Conservation (phyloP, 1,284 basidiomycete species). For the Irpex lacteus region DNA sequence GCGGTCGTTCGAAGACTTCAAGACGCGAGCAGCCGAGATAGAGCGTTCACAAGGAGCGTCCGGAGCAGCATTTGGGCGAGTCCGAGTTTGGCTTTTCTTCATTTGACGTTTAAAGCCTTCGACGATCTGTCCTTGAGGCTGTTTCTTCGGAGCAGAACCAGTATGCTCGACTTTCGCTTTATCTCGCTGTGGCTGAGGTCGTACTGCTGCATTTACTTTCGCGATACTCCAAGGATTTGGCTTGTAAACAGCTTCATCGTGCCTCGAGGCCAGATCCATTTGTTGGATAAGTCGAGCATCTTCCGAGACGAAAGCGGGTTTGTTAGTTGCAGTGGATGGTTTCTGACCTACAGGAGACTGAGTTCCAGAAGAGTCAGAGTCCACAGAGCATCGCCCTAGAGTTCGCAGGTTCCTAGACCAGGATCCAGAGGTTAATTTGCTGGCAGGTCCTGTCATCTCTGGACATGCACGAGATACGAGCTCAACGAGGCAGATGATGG, state of each 20-base stretch:
- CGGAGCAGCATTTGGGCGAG: not conserved
- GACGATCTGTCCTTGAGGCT: slow-evolving; percentile 20
- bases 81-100: slow-evolving; percentile 4
- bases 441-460: not conserved
- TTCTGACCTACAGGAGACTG: not conserved
- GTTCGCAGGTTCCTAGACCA: slow-evolving; percentile 14
- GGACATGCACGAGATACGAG: not conserved
- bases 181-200: slow-evolving; percentile 24
- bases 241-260: slow-evolving; percentile 58
- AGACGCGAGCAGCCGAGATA: not conserved
- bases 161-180: not conserved
- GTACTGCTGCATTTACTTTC: slow-evolving; percentile 63
- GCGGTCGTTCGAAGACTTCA: not conserved
- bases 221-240: slow-evolving; percentile 77
- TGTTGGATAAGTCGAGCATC: slow-evolving; percentile 42
- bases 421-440: not conserved
- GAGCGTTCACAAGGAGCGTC: not conserved
- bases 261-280: slow-evolving; percentile 55
- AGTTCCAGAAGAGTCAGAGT: slow-evolving; percentile 5
- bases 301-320: slow-evolving; percentile 17
- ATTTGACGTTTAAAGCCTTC: slow-evolving; percentile 25
- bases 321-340: slow-evolving; percentile 3
- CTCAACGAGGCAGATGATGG: not conserved
- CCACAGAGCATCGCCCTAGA: not conserved
- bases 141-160: slow-evolving; percentile 7